A percentile compares a stretch with the other conserved stretches of the same genome.
Conservation (phyloP, 176 grass and related monocot genomes). For the Aegilops longissima region DNA sequence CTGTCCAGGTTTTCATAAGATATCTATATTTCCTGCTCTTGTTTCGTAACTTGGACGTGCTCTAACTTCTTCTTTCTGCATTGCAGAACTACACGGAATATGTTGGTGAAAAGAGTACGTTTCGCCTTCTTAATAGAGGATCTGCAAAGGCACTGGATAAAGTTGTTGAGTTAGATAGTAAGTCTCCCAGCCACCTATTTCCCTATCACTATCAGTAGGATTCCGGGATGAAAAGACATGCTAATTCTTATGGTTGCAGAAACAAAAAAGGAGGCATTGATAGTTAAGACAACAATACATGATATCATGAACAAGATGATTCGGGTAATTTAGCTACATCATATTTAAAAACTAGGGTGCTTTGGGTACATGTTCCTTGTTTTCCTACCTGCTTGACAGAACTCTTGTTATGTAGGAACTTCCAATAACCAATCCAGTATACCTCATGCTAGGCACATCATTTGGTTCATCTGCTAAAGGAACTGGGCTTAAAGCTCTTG, state of each 20-base stretch:
- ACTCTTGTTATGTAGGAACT: constrained; percentile 56
- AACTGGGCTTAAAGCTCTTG: constrained; percentile 96
- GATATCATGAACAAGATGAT: constrained; percentile 98
- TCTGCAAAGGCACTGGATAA: constrained; percentile 98
- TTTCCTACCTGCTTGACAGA: constrained; percentile 22
- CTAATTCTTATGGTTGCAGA: constrained; percentile 56
- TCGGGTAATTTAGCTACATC: constrained; percentile 45
- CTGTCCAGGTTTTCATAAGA: constrained; percentile 65
- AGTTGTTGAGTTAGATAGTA: constrained; percentile 97
- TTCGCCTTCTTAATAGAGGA: constrained; percentile 97
- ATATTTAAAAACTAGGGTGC: neutral
- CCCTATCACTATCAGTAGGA: neutral
- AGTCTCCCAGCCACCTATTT: neutral
- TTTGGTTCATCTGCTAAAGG: constrained; percentile 99
- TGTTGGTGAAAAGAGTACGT: constrained; percentile 95
- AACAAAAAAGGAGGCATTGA: constrained; percentile 77
- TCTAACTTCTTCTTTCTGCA: constrained; percentile 21
- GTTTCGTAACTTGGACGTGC: constrained; percentile 13
- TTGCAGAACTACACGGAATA: constrained; percentile 88
- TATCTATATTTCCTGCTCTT: constrained; percentile 26
- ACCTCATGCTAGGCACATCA: constrained; percentile 89
- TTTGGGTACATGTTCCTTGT: constrained; percentile 17
- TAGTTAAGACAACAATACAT: constrained; percentile 98
- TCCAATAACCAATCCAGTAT: constrained; percentile 85
- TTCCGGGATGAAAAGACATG: neutral